Percentiles rank a stretch among this genome's conserved stretches.
Conservation (phyloP, 805 yeast genomes). For the Starmerella sirachaensis region DNA sequence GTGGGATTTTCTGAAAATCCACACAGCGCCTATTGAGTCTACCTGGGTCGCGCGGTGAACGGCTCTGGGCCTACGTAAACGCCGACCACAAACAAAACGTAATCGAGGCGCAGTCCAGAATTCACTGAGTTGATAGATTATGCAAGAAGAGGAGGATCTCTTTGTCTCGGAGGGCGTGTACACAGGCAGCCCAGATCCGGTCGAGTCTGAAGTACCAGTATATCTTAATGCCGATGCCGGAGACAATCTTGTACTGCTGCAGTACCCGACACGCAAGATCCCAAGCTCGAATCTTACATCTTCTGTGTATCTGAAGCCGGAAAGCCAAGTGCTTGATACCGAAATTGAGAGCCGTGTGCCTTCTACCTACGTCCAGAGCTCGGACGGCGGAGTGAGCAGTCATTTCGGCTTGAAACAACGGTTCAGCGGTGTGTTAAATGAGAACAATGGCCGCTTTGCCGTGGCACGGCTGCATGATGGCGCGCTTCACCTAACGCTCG, state of each 20-base stretch:
- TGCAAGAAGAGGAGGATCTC: constrained; percentile 29
- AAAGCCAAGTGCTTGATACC: constrained; percentile 55
- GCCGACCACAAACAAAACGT: too few species aligned
- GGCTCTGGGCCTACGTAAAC: too few species aligned
- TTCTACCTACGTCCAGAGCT: constrained; percentile 49
- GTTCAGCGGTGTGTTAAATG: constrained; percentile 53
- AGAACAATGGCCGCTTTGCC: constrained; percentile 27
- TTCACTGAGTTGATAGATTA: constrained; percentile 25
- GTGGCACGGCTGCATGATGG: constrained; percentile 32
- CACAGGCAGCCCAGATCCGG: too few species aligned
- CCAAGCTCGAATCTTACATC: not conserved
- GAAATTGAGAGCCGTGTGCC: constrained; percentile 61
- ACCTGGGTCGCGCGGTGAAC: too few species aligned
- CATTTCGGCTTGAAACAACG: constrained; percentile 35
- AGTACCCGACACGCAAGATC: constrained; percentile 44
- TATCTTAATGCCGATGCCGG: constrained; percentile 30
- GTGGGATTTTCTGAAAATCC: too few species aligned
- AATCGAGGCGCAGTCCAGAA: too few species aligned
- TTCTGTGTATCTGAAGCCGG: constrained; percentile 44
- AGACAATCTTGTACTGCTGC: constrained; percentile 36
- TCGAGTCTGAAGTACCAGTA: constrained; percentile 50
- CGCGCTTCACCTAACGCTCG: constrained; percentile 46
- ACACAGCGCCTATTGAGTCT: too few species aligned
- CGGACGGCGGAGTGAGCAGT: not conserved
- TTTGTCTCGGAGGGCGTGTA: constrained; percentile 26